Conservation (phyloP, 164 flowering plant species). For the Aristolochia californica region DNA sequence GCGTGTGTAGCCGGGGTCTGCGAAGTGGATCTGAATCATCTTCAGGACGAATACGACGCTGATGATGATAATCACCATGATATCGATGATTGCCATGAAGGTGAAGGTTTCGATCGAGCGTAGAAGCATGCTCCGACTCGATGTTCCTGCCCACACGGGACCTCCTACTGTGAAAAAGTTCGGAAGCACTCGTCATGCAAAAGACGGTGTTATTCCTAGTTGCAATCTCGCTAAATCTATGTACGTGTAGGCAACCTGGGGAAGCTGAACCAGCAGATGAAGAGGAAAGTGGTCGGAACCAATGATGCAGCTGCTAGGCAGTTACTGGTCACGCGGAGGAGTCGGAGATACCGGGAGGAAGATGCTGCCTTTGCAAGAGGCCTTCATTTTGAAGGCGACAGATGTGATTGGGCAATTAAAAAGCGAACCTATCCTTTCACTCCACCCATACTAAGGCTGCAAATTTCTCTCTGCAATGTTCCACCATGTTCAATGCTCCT, state of each 20-base stretch:
- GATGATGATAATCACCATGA: neutral
- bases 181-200: slow-evolving; percentile 25
- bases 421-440: too few relatives aligned
- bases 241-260: neutral
- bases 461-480: too few relatives aligned
- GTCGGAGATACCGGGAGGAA: too few relatives aligned
- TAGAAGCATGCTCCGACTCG: slow-evolving; percentile 12
- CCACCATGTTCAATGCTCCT: too few relatives aligned
- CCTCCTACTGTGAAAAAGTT: slow-evolving; percentile 20
- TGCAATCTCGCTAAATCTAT: too few relatives aligned
- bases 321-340: too few relatives aligned
- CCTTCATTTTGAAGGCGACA: too few relatives aligned
- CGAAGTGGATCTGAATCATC: slow-evolving; percentile 15
- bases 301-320: neutral
- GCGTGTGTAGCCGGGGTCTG: slow-evolving; percentile 6
- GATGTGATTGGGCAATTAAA: too few relatives aligned
- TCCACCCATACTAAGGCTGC: too few relatives aligned
- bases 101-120: slow-evolving; percentile 13
- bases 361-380: too few relatives aligned
- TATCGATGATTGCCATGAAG: neutral
- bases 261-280: too few relatives aligned
- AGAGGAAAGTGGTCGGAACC: neutral
- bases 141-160: slow-evolving; percentile 15
- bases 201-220: too few relatives aligned
- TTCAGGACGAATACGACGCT: slow-evolving; percentile 3